Evolutionary conservation across 1,284 basidiomycete species (phyloP).

Genomic region (Rhodotorula sp.): DNA sequence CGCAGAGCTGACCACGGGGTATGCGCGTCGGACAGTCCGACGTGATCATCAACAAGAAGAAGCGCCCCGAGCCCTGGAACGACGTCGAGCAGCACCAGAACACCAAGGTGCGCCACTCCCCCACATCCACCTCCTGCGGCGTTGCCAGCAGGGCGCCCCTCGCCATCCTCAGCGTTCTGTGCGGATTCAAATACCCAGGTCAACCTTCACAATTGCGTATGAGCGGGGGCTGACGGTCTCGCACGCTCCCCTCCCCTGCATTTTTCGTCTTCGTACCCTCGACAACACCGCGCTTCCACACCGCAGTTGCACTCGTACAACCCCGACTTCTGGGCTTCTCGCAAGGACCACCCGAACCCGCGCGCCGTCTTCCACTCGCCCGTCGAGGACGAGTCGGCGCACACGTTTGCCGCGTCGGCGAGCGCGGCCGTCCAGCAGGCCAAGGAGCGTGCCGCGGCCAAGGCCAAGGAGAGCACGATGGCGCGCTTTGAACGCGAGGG

Average conservation of each 20-base stretch:
- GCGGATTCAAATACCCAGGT: too few species aligned
- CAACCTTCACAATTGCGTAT: too few species aligned
- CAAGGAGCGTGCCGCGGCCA: slow-evolving; percentile 8
- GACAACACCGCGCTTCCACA: neutral
- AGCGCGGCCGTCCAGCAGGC: slow-evolving; percentile 1
- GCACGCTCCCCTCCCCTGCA: too few species aligned
- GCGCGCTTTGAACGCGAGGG: slow-evolving; percentile 11
- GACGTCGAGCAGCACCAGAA: slow-evolving; percentile 45
- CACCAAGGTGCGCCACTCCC: slow-evolving; percentile 38
- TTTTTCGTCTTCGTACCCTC: neutral
- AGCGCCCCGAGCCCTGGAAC: slow-evolving; percentile 47
- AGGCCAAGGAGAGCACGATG: slow-evolving; percentile 13
- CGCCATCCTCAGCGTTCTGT: too few species aligned
- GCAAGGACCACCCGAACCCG: slow-evolving; percentile 43
- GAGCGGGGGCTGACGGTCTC: neutral
- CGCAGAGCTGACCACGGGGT: neutral
- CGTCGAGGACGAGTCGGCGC: neutral
- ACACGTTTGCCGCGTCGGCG: neutral
- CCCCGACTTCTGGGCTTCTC: slow-evolving; percentile 45
- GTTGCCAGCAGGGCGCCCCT: neutral
- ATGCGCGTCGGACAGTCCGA: slow-evolving; percentile 19
- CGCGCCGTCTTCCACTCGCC: slow-evolving; percentile 41
- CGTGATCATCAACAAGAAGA: slow-evolving; percentile 41
- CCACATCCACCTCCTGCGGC: too few species aligned
- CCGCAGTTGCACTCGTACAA: slow-evolving; percentile 44